phyloP scores from a whole-genome alignment of 2,329 filamentous ascomycete species.

The Phyllosticta citriasiana region DNA sequence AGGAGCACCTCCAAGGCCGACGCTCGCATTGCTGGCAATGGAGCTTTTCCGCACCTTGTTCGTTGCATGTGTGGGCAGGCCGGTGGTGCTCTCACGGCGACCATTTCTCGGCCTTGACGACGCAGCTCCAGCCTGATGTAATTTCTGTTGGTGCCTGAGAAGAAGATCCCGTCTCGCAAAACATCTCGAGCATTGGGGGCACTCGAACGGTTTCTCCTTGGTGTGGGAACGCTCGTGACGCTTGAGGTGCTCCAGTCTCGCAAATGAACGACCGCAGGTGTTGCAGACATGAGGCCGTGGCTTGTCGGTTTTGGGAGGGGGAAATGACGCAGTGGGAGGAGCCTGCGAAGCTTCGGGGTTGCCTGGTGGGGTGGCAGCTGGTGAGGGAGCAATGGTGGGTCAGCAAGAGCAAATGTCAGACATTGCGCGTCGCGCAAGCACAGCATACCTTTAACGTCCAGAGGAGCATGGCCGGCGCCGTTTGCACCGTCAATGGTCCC shows the following conservation, averaged over 20 bases:
- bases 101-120: conserved; percentile 73
- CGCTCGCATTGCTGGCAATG: conserved; percentile 51
- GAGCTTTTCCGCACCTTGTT: conserved; percentile 88
- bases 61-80: conserved; percentile 51
- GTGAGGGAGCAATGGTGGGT: neutral
- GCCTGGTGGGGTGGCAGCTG: conserved; percentile 4
- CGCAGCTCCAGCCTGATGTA: conserved; percentile 85
- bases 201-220: conserved; percentile 98
- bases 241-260: conserved; percentile 90
- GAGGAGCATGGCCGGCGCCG: neutral
- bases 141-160: conserved; percentile 92
- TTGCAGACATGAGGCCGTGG: conserved; percentile 88
- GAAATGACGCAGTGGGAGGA: conserved; percentile 38
- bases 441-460: conserved; percentile 6
- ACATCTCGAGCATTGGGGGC: conserved; percentile 85
- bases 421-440: neutral
- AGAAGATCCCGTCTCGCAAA: conserved; percentile 90
- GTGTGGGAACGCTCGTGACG: conserved; percentile 96
- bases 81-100: conserved; percentile 77
- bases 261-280: conserved; percentile 87
- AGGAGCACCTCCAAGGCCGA: conserved; percentile 38
- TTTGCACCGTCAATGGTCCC: conserved; percentile 7
- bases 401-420: neutral
- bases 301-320: conserved; percentile 92
- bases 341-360: conserved; percentile 6